Conservation (phyloP, 2,329 filamentous ascomycete genomes). For the Rachicladosporium sp. region DNA sequence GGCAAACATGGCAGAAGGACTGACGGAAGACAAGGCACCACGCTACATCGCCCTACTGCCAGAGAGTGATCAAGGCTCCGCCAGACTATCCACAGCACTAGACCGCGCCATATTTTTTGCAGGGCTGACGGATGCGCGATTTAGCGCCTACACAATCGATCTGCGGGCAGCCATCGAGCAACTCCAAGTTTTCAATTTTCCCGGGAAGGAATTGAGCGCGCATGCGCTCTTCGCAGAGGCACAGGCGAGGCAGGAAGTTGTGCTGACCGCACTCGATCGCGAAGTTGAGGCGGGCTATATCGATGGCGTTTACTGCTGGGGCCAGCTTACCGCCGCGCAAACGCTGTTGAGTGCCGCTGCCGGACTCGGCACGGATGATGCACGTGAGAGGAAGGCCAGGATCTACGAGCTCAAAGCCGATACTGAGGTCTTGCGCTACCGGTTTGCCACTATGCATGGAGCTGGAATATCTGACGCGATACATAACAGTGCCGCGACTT, state of each 20-base stretch:
- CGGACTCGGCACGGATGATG: constrained; percentile 33
- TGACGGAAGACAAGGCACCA: constrained; percentile 42
- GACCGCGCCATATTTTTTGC: constrained; percentile 45
- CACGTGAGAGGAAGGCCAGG: constrained; percentile 34
- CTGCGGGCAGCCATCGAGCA: constrained; percentile 40
- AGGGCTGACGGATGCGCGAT: constrained; percentile 45
- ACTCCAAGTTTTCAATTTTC: constrained; percentile 21
- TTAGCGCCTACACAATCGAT: constrained; percentile 38
- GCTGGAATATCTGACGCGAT: constrained; percentile 29
- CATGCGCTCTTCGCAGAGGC: constrained; percentile 36
- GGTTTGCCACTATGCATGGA: constrained; percentile 29
- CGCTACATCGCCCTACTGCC: constrained; percentile 34
- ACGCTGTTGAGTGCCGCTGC: constrained; percentile 38
- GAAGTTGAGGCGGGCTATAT: not conserved
- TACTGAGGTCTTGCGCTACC: constrained; percentile 41
- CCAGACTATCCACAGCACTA: constrained; percentile 34
- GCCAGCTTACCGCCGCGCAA: constrained; percentile 39
- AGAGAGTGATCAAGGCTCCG: constrained; percentile 14
- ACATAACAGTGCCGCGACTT: constrained; percentile 31
- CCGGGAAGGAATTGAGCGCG: constrained; percentile 38
- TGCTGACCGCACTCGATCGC: constrained; percentile 18
- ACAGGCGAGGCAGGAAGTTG: constrained; percentile 17
- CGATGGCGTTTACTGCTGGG: constrained; percentile 33
- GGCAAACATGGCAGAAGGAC: constrained; percentile 46
- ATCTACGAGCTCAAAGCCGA: constrained; percentile 46